A percentile compares a stretch with the other conserved stretches of the same genome.
Conservation (phyloP, 164 flowering plant genomes). For the Aristolochia fimbriata region DNA sequence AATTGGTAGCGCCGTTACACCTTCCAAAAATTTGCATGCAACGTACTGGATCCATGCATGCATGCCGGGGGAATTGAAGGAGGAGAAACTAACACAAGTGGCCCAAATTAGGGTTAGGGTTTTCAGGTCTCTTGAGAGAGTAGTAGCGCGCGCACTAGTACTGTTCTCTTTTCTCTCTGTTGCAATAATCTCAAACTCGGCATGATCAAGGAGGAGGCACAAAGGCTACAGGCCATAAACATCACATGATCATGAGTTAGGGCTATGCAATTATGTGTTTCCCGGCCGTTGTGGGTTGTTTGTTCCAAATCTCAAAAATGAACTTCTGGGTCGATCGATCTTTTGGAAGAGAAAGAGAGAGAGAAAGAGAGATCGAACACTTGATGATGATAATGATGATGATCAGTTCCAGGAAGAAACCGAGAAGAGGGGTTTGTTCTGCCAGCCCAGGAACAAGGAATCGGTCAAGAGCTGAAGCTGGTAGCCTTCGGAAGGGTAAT, state of each 20-base stretch:
- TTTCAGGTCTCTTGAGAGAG: neutral
- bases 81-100: neutral
- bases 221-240: neutral
- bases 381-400: too few species aligned
- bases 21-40: slow-evolving; percentile 9
- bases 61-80: slow-evolving; percentile 3
- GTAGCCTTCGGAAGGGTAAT: slow-evolving; percentile 92
- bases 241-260: too few species aligned
- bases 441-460: slow-evolving; percentile 78
- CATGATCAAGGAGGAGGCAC: neutral
- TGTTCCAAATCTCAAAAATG: neutral
- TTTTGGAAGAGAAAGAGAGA: too few species aligned
- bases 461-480: slow-evolving; percentile 44
- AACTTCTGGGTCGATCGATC: too few species aligned
- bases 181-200: too few species aligned
- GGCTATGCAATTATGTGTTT: too few species aligned
- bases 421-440: slow-evolving; percentile 68
- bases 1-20: slow-evolving; percentile 1
- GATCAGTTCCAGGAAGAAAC: slow-evolving; percentile 83
- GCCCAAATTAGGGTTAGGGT: slow-evolving; percentile 14
- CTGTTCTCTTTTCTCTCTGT: too few species aligned
- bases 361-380: too few species aligned
- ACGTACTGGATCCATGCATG: slow-evolving; percentile 7
- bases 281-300: too few species aligned
- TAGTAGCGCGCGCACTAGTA: too few species aligned